Percentiles rank a stretch among this genome's conserved stretches.
phyloP scores from a whole-genome alignment of 2,329 filamentous ascomycete genomes.

The Fusarium continuum region DNA sequence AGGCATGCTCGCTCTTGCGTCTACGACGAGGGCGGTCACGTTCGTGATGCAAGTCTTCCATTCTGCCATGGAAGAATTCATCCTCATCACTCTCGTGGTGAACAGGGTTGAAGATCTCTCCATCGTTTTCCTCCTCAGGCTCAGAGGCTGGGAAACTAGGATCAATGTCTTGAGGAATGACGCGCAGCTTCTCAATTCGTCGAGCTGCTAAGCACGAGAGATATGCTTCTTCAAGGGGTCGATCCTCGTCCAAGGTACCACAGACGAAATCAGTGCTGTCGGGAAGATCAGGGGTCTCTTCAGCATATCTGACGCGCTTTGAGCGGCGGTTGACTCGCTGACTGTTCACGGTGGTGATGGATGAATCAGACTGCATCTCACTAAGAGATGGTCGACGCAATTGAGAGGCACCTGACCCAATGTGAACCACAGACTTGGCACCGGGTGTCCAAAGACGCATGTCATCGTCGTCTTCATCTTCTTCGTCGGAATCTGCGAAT shows the following conservation, averaged over 20 bases:
- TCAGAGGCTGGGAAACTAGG: slow-evolving; percentile 97
- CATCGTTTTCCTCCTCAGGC: slow-evolving; percentile 84
- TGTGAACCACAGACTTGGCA: slow-evolving; percentile 50
- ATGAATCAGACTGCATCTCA: slow-evolving; percentile 68
- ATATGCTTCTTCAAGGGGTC: slow-evolving; percentile 93
- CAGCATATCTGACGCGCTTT: slow-evolving; percentile 44
- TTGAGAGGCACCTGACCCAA: slow-evolving; percentile 48
- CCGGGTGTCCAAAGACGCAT: slow-evolving; percentile 65
- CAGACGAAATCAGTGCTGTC: slow-evolving; percentile 99
- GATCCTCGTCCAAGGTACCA: slow-evolving; percentile 94
- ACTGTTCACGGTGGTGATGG: slow-evolving; percentile 60
- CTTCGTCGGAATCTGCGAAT: slow-evolving; percentile 74
- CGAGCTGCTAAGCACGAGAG: slow-evolving; percentile 83
- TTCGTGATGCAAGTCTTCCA: slow-evolving; percentile 72
- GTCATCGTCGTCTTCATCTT: slow-evolving; percentile 75
- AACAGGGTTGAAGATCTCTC: slow-evolving; percentile 67
- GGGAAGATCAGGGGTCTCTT: slow-evolving; percentile 80
- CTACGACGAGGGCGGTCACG: slow-evolving; percentile 60
- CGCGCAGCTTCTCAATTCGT: slow-evolving; percentile 80
- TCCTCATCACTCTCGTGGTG: slow-evolving; percentile 74
- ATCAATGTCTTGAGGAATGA: slow-evolving; percentile 95
- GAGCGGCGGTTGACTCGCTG: slow-evolving; percentile 45
- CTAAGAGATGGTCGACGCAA: slow-evolving; percentile 51
- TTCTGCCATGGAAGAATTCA: slow-evolving; percentile 75
- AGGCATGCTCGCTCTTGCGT: slow-evolving; percentile 60